Evolutionary conservation across 129 eudicot species (phyloP).

Genomic region (Flaveria trinervia): DNA sequence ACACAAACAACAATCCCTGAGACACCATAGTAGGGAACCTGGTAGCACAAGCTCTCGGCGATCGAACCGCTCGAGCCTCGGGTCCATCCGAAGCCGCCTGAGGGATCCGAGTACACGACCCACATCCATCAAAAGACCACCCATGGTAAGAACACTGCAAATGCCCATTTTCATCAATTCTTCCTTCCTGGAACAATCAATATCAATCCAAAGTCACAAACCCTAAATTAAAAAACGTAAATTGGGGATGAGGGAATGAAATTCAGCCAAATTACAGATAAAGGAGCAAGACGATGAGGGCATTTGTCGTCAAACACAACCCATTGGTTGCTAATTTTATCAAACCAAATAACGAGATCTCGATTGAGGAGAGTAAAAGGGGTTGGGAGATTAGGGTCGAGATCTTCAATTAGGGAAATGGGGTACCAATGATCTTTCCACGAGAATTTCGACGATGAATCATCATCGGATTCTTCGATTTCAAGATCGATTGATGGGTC

Average conservation of each 20-base stretch:
- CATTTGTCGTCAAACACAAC: constrained; percentile 91
- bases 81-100: constrained; percentile 90
- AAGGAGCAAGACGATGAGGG: constrained; percentile 96
- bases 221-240: constrained; percentile 1
- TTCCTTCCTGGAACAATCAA: constrained; percentile 71
- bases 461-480: constrained; percentile 33
- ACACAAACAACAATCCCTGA: constrained; percentile 94
- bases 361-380: constrained; percentile 84
- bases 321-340: constrained; percentile 54
- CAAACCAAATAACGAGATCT: constrained; percentile 87
- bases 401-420: constrained; percentile 78
- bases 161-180: constrained; percentile 94
- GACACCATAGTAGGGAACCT: constrained; percentile 88
- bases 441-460: constrained; percentile 57
- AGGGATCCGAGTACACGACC: constrained; percentile 91
- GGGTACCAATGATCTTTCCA: constrained; percentile 99
- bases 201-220: neutral
- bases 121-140: constrained; percentile 89
- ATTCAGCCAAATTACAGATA: constrained; percentile 50
- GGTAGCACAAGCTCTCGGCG: constrained; percentile 88
- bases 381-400: constrained; percentile 70
- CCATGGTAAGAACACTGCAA: constrained; percentile 96
- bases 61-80: constrained; percentile 77
- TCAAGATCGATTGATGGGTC: constrained; percentile 31
- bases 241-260: neutral